Evolutionary conservation across 116 monocot species (phyloP).

Genomic region (Posidonia oceanica): DNA sequence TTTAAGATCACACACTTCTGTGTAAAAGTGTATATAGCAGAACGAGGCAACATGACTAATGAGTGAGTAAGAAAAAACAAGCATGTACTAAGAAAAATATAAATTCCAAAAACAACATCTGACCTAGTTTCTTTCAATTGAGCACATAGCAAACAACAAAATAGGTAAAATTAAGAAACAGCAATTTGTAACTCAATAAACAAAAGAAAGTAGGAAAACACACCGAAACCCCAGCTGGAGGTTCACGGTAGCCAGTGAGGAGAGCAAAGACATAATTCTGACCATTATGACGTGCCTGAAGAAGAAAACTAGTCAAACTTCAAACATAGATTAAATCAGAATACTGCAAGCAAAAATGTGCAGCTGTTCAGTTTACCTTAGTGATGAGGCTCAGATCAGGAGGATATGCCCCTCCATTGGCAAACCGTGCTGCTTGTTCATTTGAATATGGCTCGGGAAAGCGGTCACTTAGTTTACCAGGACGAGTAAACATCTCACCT

Average conservation of each 20-base stretch:
- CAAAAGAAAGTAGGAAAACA: conserved; percentile 3
- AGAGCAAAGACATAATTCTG: conserved; percentile 96
- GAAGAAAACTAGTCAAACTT: conserved; percentile 5
- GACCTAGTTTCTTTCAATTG: no score
- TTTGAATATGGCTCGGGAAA: conserved; percentile 88
- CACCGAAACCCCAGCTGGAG: conserved; percentile 83
- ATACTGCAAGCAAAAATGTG: not conserved
- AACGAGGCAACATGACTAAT: no score
- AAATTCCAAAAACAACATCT: no score
- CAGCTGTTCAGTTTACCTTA: conserved; percentile 31
- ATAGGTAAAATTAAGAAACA: no score
- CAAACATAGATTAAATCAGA: not conserved
- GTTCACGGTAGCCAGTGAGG: conserved; percentile 93
- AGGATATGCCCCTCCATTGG: conserved; percentile 98
- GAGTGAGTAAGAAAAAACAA: no score
- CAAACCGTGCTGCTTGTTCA: conserved; percentile 92
- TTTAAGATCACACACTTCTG: no score
- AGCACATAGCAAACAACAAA: no score
- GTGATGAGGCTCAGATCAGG: conserved; percentile 92
- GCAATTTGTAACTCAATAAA: not conserved
- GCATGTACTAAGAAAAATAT: no score
- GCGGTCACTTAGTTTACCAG: conserved; percentile 91
- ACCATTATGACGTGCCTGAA: conserved; percentile 88
- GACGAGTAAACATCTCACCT: conserved; percentile 95
- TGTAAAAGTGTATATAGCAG: no score